A percentile compares a stretch with the other conserved stretches of the same genome.
phyloP scores from a whole-genome alignment of 768 basidiomycete genomes.

The Kwoniella heveanensis region DNA sequence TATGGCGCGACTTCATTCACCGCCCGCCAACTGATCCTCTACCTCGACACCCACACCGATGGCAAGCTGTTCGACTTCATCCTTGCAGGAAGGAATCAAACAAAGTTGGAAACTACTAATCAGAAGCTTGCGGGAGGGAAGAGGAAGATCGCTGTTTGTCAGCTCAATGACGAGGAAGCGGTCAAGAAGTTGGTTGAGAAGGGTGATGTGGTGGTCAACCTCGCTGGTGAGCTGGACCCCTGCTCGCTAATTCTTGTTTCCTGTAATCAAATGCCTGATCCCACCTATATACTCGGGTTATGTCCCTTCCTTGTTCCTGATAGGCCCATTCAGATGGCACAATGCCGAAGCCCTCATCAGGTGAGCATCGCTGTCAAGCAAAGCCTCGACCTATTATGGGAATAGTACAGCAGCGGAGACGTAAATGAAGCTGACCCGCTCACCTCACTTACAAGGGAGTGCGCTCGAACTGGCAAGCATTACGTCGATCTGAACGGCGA shows the following conservation, averaged over 20 bases:
- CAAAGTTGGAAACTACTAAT: conserved; percentile 63
- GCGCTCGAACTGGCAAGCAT: conserved; percentile 72
- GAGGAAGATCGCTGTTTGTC: conserved; percentile 31
- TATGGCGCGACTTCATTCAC: conserved; percentile 59
- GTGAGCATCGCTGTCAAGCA: too few species aligned
- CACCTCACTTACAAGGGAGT: conserved; percentile 61
- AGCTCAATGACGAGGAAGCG: conserved; percentile 37
- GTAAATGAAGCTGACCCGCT: too few species aligned
- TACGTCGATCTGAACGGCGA: conserved; percentile 75
- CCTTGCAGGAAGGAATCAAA: conserved; percentile 68
- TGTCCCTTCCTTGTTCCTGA: too few species aligned
- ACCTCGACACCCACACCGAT: conserved; percentile 69
- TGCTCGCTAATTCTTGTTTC: background rate
- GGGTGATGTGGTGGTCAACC: conserved; percentile 49
- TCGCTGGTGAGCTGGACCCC: conserved; percentile 45
- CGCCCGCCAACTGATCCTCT: conserved; percentile 68
- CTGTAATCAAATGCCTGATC: too few species aligned
- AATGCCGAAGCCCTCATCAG: conserved; percentile 50
- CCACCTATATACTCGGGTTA: too few species aligned
- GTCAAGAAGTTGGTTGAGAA: conserved; percentile 34
- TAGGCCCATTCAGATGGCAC: conserved; percentile 50
- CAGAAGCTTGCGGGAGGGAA: conserved; percentile 20
- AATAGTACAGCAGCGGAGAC: too few species aligned
- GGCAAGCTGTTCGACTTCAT: conserved; percentile 65
- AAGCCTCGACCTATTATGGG: too few species aligned